Base-by-base conservation (phyloP, 805 yeast genomes). In the Komagataella kurtzmanii region DNA sequence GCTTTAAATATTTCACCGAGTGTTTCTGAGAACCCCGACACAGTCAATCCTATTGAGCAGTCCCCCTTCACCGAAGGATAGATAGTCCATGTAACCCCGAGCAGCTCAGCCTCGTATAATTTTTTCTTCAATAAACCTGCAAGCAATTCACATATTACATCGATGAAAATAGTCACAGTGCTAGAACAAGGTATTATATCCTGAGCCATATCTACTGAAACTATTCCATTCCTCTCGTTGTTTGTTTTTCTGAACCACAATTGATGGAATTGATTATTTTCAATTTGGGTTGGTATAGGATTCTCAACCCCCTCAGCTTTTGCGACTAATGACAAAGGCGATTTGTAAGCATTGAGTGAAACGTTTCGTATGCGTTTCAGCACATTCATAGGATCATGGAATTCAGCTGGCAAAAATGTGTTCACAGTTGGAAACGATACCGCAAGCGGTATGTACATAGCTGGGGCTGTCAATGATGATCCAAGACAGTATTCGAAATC, bases 41-140 rank as follows among this genome's bases (percentile, higher is more conserved):
- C 60, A 3, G 74, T 74, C n/a, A 84, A 57, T 0, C 74, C 63
- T 6, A 85, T 59, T 6, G 82, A 75, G 0, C 74, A 71, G 50
- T 74, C 78, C 3, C 85, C 82, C 55, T 75, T 76, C 12, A 68
- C 54, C 3, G 83, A 77, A 0, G 88, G 76, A 44, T 63, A 67
- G 0, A 84, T 54, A 17, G 77, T 80, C 77, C 84, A 84, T 0
- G 75, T 60, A 57, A 73, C 81, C 1, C 81, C 80, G 7, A 81
- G 53, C n/a, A 71, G 59, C 52, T 80, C 77, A 1, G 81, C 72
- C 1, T 77, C 74, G 58, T 83, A 85, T 1, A 85, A 57, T 4
- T 55, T 54, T 3, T 66, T 61, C 21, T 72, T 62, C 0, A 83
- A 57, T 12, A 62, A 59, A 1, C 61, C 58, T 21, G 73, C 77